phyloP scores from a whole-genome alignment of 2,329 filamentous ascomycete genomes.

The Chaetomium strumarium region DNA sequence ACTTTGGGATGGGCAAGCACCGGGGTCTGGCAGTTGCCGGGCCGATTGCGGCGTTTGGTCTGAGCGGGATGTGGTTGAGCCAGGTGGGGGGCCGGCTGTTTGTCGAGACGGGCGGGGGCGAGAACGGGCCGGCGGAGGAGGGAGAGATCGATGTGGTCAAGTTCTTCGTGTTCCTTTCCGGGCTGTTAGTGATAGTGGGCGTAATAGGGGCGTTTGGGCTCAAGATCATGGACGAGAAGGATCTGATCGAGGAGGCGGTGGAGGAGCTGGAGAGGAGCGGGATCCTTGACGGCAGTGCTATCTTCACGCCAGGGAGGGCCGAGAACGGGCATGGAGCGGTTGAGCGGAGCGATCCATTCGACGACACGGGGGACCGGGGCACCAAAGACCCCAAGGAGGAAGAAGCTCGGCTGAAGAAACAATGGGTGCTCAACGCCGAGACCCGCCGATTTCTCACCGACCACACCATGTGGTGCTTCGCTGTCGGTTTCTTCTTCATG shows the following conservation, averaged over 20 bases:
- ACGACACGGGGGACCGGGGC: slow-evolving; percentile 42
- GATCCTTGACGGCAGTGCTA: slow-evolving; percentile 66
- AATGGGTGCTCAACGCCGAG: slow-evolving; percentile 85
- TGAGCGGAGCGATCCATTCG: slow-evolving; percentile 30
- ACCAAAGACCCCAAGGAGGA: slow-evolving; percentile 39
- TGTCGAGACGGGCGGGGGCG: slow-evolving; percentile 37
- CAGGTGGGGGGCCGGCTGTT: slow-evolving; percentile 77
- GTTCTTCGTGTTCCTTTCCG: slow-evolving; percentile 80
- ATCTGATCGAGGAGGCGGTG: slow-evolving; percentile 82
- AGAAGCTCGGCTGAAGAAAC: slow-evolving; percentile 65
- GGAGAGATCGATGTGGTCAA: slow-evolving; percentile 68
- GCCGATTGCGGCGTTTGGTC: slow-evolving; percentile 85
- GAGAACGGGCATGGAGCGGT: slow-evolving; percentile 58
- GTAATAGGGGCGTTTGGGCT: slow-evolving; percentile 68
- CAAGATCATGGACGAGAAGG: slow-evolving; percentile 74
- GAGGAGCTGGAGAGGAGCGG: slow-evolving; percentile 89
- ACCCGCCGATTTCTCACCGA: slow-evolving; percentile 80
- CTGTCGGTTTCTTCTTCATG: slow-evolving; percentile 84
- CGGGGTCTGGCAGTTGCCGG: slow-evolving; percentile 83
- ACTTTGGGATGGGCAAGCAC: slow-evolving; percentile 84
- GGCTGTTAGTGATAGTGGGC: slow-evolving; percentile 65
- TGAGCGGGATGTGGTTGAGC: slow-evolving; percentile 94
- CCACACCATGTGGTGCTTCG: slow-evolving; percentile 92
- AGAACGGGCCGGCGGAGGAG: slow-evolving; percentile 45
- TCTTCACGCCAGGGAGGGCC: slow-evolving; percentile 56